Evolutionary conservation across 23 red algal genomes (phyloP), one percentile per base, ranked within the genome.

Genomic region (Pyropia yezoensis): DNA sequence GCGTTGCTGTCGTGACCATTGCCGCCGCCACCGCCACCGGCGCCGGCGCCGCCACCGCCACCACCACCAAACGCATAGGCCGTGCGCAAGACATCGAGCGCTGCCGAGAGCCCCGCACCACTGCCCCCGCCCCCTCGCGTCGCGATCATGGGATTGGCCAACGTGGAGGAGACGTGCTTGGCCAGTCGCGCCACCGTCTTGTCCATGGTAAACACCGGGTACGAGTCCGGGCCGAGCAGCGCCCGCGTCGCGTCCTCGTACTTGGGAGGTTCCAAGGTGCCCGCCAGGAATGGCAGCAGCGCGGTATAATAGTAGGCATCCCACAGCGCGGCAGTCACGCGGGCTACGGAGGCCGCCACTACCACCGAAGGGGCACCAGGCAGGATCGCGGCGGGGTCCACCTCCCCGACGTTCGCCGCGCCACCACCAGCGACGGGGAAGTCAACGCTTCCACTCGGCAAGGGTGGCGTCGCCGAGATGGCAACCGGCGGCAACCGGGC

Each of bases 221-320:
- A 98, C 3, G 81, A 88, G 11, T 81, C 83, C 47, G 94, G 56
- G 22, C 94, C 94, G 13, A 98, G 52, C n/a, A 98, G 39, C 26
- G 71, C 73, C 52, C 94, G 77, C 21, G 81, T 80, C 49, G 62
- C 63, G 20, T 91, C 94, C 72, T 98, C 94, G 57, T 91, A 98
- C 55, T 89, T 82, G 11, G 69, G 52, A 28, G 59, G 56, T 18
- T 95, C 90, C 27, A 95, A 49, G 27, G 74, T 55, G 34, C 75
- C 75, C 49, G 39, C 54, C 50, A 81, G 68, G 51, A 83, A 68
- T n/a, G 63, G 54, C 66, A 47, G 39, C 39, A 47, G 12, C 39
- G 39, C 39, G 39, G 39, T 12, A 13, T 47, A 47, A 47, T 12
- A 47, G 39, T 82, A 75, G 5, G 56, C 28, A 20, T 54, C 52